phyloP scores from a whole-genome alignment of 257 asterid genomes.

The Galeopsis tetrahit region DNA sequence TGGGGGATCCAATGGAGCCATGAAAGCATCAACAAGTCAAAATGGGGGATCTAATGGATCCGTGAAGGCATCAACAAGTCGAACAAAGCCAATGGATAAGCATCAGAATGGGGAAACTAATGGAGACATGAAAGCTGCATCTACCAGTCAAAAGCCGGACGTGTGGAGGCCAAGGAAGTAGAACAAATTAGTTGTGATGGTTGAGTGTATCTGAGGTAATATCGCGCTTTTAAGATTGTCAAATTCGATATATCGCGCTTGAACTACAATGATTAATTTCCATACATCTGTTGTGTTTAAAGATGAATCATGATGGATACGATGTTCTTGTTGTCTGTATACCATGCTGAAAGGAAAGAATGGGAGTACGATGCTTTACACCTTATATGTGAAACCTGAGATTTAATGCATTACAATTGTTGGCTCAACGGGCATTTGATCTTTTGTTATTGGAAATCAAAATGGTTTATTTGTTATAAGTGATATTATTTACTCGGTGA shows the following conservation, averaged over 20 bases:
- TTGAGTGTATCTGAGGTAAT: conserved; percentile 10
- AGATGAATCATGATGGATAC: conserved; percentile 11
- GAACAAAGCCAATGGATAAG: too few relatives aligned
- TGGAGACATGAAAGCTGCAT: conserved; percentile 39
- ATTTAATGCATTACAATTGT: not conserved
- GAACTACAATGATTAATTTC: not conserved
- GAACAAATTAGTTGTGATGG: conserved; percentile 26
- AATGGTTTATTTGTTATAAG: not conserved
- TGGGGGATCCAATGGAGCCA: conserved; percentile 34
- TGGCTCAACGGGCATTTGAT: not conserved
- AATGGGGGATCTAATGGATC: conserved; percentile 34
- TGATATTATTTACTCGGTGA: not conserved
- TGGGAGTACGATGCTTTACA: not conserved
- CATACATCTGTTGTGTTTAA: not conserved
- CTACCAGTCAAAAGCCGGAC: conserved; percentile 49
- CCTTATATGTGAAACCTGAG: not conserved
- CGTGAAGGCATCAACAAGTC: conserved; percentile 15
- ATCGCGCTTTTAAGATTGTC: not conserved
- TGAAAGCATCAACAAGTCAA: conserved; percentile 28
- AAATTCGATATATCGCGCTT: conserved; percentile 3
- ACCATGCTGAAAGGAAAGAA: not conserved
- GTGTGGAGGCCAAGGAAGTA: conserved; percentile 58
- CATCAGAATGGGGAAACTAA: conserved; percentile 28
- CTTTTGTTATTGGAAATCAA: conserved; percentile 24
- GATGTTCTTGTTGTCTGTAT: conserved; percentile 8